Conservation (phyloP, 2,329 filamentous ascomycete genomes). For the Colletotrichum tropicicola region DNA sequence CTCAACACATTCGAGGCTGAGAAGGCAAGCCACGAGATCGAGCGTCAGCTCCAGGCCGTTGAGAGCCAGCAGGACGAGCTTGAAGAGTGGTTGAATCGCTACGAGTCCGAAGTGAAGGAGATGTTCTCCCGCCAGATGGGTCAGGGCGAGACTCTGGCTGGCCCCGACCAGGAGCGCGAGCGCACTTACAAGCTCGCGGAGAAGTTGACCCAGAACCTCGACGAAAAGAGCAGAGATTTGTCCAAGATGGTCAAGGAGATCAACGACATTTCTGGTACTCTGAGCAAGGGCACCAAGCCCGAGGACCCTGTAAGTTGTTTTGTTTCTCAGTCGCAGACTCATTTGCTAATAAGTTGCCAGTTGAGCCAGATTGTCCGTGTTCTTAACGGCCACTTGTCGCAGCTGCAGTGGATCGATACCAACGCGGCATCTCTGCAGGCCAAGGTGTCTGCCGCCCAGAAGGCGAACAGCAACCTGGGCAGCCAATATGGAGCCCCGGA, state of each 20-base stretch:
- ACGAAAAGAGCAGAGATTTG: constrained; percentile 93
- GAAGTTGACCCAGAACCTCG: constrained; percentile 87
- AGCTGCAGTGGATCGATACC: constrained; percentile 92
- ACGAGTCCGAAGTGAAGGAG: constrained; percentile 90
- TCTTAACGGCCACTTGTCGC: constrained; percentile 89
- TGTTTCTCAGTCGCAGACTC: not conserved
- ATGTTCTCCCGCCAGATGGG: constrained; percentile 84
- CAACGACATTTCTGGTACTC: constrained; percentile 87
- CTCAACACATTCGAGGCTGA: constrained; percentile 93
- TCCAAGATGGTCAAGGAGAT: constrained; percentile 98
- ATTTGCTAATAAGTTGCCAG: constrained; percentile 53
- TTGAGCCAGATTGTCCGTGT: constrained; percentile 95
- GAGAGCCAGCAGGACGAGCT: constrained; percentile 95
- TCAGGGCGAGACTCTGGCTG: constrained; percentile 78
- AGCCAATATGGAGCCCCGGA: constrained; percentile 68
- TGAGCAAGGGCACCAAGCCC: constrained; percentile 89
- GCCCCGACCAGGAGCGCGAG: constrained; percentile 95
- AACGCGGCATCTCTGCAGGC: constrained; percentile 83
- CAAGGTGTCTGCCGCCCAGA: constrained; percentile 85
- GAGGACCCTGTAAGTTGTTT: constrained; percentile 79
- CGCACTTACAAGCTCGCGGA: constrained; percentile 96
- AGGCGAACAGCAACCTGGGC: constrained; percentile 72
- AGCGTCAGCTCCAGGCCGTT: constrained; percentile 87
- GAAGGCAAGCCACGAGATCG: constrained; percentile 90
- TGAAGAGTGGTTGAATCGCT: constrained; percentile 86